Evolutionary conservation across 1,139 yeast species (phyloP).

Genomic region (Citeromyces hawaiiensis): DNA sequence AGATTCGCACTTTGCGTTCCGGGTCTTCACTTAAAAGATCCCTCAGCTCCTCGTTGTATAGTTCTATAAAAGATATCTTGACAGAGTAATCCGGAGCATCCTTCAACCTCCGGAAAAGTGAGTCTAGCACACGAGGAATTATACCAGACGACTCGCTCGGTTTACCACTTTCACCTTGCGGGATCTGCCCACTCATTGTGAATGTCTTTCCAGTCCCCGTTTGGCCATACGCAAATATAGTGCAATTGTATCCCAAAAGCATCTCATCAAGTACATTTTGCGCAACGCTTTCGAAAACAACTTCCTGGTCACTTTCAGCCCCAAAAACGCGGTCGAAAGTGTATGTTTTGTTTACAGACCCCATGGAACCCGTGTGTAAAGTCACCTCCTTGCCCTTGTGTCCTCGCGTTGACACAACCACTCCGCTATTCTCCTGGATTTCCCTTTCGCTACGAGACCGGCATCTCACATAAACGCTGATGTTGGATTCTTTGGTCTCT

Average conservation of each 20-base stretch:
- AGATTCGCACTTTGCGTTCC: slow-evolving; percentile 32
- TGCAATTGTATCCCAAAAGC: slow-evolving; percentile 59
- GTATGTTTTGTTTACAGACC: slow-evolving; percentile 24
- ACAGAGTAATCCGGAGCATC: slow-evolving; percentile 30
- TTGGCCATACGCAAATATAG: slow-evolving; percentile 80
- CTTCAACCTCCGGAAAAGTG: slow-evolving; percentile 26
- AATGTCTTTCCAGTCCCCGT: slow-evolving; percentile 86
- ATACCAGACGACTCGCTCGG: slow-evolving; percentile 36
- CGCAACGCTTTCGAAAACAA: slow-evolving; percentile 49
- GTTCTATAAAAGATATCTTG: slow-evolving; percentile 59
- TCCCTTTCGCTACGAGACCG: slow-evolving; percentile 13
- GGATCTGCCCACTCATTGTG: slow-evolving; percentile 70
- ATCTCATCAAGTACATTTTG: slow-evolving; percentile 54
- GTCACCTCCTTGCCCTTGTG: slow-evolving; percentile 10
- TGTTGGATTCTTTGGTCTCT: slow-evolving; percentile 9
- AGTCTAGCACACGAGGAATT: slow-evolving; percentile 49
- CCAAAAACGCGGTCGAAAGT: slow-evolving; percentile 69
- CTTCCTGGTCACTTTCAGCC: slow-evolving; percentile 50
- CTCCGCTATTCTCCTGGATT: slow-evolving; percentile 13
- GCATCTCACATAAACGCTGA: slow-evolving; percentile 13
- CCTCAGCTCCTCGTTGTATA: slow-evolving; percentile 59
- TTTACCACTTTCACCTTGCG: slow-evolving; percentile 15
- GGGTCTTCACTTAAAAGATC: slow-evolving; percentile 41
- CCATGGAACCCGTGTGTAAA: slow-evolving; percentile 8
- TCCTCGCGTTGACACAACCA: slow-evolving; percentile 12